These are phyloP conservation scores for Zygosaccharomyces gambellarensis DNA, from an alignment of 805 yeast genomes.

Conservation along the genomic window DNA sequence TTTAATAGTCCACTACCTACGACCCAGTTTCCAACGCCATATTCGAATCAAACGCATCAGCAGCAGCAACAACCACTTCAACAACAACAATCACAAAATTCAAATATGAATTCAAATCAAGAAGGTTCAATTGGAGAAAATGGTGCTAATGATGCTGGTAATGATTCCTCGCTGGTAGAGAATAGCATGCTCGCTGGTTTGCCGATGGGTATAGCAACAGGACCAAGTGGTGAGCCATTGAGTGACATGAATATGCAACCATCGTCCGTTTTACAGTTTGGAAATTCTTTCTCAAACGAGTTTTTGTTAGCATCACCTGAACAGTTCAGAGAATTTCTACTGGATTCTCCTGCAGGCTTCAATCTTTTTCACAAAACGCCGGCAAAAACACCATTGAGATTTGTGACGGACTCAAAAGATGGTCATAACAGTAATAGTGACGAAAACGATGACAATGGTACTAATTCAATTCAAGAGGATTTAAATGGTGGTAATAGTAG, in stretches of 20 bases:
- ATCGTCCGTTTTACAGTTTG: constrained; percentile 30
- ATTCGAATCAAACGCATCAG: constrained; percentile 25
- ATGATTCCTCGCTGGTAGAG: constrained; percentile 26
- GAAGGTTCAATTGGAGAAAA: not conserved
- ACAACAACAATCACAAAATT: constrained; percentile 3
- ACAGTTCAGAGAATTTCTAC: constrained; percentile 32
- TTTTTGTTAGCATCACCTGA: constrained; percentile 34
- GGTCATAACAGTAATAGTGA: not conserved
- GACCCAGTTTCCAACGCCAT: constrained; percentile 35
- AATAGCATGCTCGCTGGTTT: constrained; percentile 23
- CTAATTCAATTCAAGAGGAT: not conserved
- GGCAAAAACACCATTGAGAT: constrained; percentile 34
- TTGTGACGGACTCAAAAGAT: constrained; percentile 21
- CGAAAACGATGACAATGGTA: not conserved
- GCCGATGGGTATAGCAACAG: constrained; percentile 7
- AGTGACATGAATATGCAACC: constrained; percentile 34
- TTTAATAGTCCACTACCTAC: constrained; percentile 33
- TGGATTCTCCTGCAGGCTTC: constrained; percentile 33
- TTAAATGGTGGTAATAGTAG: not conserved
- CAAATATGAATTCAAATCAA: not conserved
- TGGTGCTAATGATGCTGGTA: constrained; percentile 8
- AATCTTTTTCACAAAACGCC: constrained; percentile 34
- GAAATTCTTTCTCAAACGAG: constrained; percentile 25
- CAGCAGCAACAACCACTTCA: constrained; percentile 6
- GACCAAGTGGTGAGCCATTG: constrained; percentile 18